Percentiles rank a stretch among this genome's conserved stretches.
Evolutionary conservation across 768 basidiomycete species (phyloP).

Genomic region (Pseudohyphozyma bogoriensis): DNA sequence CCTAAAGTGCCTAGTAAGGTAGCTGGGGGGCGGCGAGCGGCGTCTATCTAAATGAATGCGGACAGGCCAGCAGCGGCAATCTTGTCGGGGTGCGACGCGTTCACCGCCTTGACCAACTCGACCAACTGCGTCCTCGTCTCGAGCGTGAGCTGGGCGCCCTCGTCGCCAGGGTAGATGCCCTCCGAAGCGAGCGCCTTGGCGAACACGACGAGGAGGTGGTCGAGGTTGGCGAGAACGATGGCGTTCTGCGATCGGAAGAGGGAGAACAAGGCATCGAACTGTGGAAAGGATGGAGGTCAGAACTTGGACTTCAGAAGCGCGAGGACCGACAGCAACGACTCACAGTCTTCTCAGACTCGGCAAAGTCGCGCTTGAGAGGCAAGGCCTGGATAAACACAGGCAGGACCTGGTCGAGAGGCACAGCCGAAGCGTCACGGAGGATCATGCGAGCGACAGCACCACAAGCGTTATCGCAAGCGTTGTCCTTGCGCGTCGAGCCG

Average conservation of each 20-base stretch:
- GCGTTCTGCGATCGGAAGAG: constrained; percentile 69
- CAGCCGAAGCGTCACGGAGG: constrained; percentile 58
- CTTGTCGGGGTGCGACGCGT: constrained; percentile 15
- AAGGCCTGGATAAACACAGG: constrained; percentile 71
- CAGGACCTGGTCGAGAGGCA: constrained; percentile 76
- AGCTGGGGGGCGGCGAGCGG: no score
- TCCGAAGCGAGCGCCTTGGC: constrained; percentile 58
- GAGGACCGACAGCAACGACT: neutral
- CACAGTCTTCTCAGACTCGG: constrained; percentile 46
- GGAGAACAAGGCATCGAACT: constrained; percentile 80
- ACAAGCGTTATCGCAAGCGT: constrained; percentile 92
- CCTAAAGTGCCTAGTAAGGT: no score
- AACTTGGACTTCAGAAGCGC: neutral
- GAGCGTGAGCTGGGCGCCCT: constrained; percentile 65
- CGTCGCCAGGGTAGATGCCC: constrained; percentile 35
- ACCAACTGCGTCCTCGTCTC: constrained; percentile 69
- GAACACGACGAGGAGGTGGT: constrained; percentile 68
- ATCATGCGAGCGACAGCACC: constrained; percentile 86
- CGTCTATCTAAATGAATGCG: no score
- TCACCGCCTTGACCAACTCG: constrained; percentile 56
- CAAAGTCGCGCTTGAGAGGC: constrained; percentile 74
- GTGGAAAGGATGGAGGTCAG: constrained; percentile 53
- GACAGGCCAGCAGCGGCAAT: constrained; percentile 7
- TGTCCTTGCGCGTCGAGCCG: constrained; percentile 46
- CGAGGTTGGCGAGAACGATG: constrained; percentile 62